Percentiles rank a stretch among this genome's conserved stretches.
These are phyloP conservation scores for Penicillium tannophilum DNA, from an alignment of 495 filamentous ascomycete genomes.

Conservation along the genomic window DNA sequence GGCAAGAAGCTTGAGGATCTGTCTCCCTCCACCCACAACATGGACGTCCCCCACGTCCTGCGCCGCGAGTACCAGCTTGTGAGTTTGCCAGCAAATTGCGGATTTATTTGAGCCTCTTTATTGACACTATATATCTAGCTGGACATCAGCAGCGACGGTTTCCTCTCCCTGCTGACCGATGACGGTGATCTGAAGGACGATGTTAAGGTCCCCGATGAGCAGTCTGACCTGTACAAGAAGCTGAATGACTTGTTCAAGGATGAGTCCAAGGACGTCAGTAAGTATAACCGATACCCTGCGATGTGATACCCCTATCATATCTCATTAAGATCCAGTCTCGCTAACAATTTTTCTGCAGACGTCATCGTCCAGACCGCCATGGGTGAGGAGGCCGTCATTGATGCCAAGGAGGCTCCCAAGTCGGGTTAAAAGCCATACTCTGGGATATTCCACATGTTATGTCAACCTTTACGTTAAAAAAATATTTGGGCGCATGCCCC, in stretches of 20 bases:
- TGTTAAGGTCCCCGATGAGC: constrained; percentile 84
- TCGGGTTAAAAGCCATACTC: constrained; percentile 28
- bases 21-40: constrained; percentile 99
- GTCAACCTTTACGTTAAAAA: constrained; percentile 38
- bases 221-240: constrained; percentile 72
- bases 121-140: constrained; percentile 51
- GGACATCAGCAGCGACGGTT: constrained; percentile 86
- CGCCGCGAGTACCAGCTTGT: constrained; percentile 93
- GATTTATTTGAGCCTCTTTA: background rate
- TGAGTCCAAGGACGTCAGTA: constrained; percentile 82
- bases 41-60: constrained; percentile 94
- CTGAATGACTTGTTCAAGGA: constrained; percentile 73
- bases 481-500: constrained; percentile 22
- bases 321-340: background rate
- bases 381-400: constrained; percentile 90
- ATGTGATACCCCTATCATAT: background rate
- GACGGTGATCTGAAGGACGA: constrained; percentile 87
- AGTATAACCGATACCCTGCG: constrained; percentile 37
- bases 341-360: constrained; percentile 50
- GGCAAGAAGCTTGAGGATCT: constrained; percentile 99
- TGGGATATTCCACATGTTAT: constrained; percentile 34
- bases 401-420: constrained; percentile 84
- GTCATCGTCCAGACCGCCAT: constrained; percentile 92
- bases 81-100: constrained; percentile 40
- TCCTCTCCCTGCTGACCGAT: constrained; percentile 84